phyloP scores from a whole-genome alignment of 345 rosid species.

The Carallia pectinifolia region DNA sequence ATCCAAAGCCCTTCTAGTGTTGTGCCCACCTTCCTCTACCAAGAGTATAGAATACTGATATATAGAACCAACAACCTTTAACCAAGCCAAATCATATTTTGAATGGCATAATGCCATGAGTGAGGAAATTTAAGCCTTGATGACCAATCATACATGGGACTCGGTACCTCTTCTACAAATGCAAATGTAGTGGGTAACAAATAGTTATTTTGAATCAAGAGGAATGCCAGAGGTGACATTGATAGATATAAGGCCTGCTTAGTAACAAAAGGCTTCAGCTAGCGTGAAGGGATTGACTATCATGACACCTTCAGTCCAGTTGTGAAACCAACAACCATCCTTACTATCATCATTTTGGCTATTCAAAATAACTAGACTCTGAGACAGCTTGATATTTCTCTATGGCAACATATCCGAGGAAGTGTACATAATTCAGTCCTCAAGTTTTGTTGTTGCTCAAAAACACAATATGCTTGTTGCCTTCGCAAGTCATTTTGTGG shows the following conservation, averaged over 20 bases:
- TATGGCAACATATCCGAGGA: background rate
- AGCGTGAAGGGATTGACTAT: background rate
- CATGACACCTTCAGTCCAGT: background rate
- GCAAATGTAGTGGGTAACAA: background rate
- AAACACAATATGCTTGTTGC: background rate
- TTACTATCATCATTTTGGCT: too few species aligned
- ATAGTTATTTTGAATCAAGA: background rate
- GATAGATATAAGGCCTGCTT: background rate
- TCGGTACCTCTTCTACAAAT: background rate
- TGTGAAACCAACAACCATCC: background rate
- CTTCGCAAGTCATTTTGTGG: background rate
- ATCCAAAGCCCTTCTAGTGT: too few species aligned
- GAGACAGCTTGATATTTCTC: too few species aligned
- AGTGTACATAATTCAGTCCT: background rate
- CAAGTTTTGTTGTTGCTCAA: background rate
- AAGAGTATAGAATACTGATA: too few species aligned
- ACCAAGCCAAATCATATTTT: background rate
- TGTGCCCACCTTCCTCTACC: background rate
- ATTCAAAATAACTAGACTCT: background rate
- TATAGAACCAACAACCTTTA: background rate
- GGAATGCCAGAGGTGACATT: background rate
- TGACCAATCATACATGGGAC: background rate
- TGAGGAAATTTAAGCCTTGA: background rate
- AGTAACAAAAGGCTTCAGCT: background rate
- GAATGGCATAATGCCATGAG: background rate